phyloP scores from a whole-genome alignment of 2,329 filamentous ascomycete genomes.

The Neofusicoccum kwambonambiense region DNA sequence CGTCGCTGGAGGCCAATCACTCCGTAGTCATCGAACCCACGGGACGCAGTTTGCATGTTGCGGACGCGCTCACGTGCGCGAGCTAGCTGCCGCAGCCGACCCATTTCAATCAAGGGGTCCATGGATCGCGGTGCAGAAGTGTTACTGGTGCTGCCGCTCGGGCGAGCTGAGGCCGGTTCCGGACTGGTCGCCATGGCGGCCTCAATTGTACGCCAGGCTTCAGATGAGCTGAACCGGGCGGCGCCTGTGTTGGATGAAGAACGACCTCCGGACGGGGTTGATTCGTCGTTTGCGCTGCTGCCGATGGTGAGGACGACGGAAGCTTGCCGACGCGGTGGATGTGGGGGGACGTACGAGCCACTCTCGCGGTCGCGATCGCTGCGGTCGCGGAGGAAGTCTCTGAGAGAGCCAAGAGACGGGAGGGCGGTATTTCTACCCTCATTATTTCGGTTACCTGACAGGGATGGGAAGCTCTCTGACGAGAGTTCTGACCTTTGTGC shows the following conservation, averaged over 20 bases:
- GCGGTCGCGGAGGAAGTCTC: conserved; percentile 20
- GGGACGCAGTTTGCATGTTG: conserved; percentile 23
- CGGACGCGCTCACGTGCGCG: conserved; percentile 38
- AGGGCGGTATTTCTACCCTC: conserved; percentile 8
- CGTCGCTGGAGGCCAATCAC: conserved; percentile 11
- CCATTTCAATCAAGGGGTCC: conserved; percentile 33
- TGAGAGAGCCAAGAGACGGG: conserved; percentile 20
- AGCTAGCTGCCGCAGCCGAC: conserved; percentile 36
- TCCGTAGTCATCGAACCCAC: conserved; percentile 13
- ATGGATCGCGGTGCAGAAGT: conserved; percentile 4
- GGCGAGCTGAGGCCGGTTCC: conserved; percentile 21
- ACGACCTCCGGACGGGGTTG: conserved; percentile 24
- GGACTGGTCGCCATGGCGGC: conserved; percentile 43
- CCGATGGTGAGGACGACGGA: conserved; percentile 38
- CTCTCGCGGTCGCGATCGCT: conserved; percentile 12
- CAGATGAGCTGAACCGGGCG: conserved; percentile 33
- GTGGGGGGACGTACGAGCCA: conserved; percentile 13
- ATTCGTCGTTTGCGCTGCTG: conserved; percentile 24
- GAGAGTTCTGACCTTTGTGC: not conserved
- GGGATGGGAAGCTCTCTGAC: conserved; percentile 9
- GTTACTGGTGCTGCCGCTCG: not conserved
- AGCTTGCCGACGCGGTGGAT: conserved; percentile 38
- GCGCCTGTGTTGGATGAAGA: conserved; percentile 4
- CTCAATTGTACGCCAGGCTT: conserved; percentile 51
- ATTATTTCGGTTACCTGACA: not conserved